Evolutionary conservation across 2,329 filamentous ascomycete genomes (phyloP).

Genomic region (Phialocephala sp.): DNA sequence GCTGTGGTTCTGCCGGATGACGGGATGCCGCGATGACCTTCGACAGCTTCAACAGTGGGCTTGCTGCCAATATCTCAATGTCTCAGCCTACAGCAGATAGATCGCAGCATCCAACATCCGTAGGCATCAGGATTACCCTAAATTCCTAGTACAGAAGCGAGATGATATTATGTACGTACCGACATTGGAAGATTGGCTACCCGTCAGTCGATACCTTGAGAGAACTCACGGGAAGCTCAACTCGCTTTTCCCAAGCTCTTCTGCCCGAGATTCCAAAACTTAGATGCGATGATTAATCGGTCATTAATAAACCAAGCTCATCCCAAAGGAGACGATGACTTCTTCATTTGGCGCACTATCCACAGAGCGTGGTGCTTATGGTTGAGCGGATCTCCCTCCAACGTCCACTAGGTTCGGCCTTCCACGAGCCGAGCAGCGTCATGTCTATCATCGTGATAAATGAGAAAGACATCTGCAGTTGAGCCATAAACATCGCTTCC

Average conservation of each 20-base stretch:
- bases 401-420: neutral
- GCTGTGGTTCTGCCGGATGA: neutral
- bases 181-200: neutral
- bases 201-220: too few species aligned
- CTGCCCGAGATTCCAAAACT: neutral
- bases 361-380: neutral
- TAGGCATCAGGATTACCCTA: too few species aligned
- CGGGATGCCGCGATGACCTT: neutral
- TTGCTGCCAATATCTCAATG: neutral
- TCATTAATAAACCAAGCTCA: neutral
- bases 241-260: too few species aligned
- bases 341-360: neutral
- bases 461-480: conserved; percentile 1
- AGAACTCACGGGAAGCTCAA: neutral
- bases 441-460: neutral
- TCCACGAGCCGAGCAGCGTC: neutral
- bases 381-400: neutral
- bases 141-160: too few species aligned
- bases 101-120: too few species aligned
- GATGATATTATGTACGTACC: too few species aligned
- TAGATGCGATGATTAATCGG: neutral
- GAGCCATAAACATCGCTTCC: neutral
- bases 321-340: neutral
- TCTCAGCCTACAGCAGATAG: neutral
- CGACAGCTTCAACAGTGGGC: neutral